Evolutionary conservation across 2,329 filamentous ascomycete species (phyloP), one percentile per base, ranked within the genome.

Genomic region (Macrophomina tecta): DNA sequence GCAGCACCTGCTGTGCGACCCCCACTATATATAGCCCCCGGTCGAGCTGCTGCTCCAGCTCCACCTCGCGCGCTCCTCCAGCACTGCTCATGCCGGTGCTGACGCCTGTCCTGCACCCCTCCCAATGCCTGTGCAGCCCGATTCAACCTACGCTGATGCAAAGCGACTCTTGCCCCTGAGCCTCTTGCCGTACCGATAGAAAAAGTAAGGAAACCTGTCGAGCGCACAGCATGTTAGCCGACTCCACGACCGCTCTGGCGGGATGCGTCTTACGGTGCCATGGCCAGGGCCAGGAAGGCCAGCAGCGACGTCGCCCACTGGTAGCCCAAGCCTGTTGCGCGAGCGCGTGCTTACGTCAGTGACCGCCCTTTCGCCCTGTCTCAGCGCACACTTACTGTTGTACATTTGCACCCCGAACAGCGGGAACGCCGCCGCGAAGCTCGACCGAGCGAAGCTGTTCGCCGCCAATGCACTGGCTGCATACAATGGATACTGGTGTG

Each of bases 401-500:
- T 81, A 84, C 81, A 84, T 82, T 72, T 84, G 82, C n/a, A 83
- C 78, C 65, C 82, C 82, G 71, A 82, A 82, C 45, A 81, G 73
- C 38, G 81, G 81, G 70, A 82, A 82, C 14, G 80, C 81, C 56
- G 80, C 82, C 64, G 82, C 82, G 73, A 84, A 84, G 69, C 73
- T 78, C 62, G 79, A 82, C 70, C 82, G 76, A 16, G 82, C 81
- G 70, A 84, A 84, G 51, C 76, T 80, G 74, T 85, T 85, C 51
- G 83, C 82, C 63, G 83, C 83, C 67, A 84, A 75, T 45, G 83
- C 82, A 46, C 76, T 80, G 32, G 83, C 83, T 65, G 82, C 82
- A 73, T 84, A 84, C 38, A 83, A 70, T 68, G 82, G 81, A 73
- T 84, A 83, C 80, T 81, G 66, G 68, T 66, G 73, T 69, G 68